phyloP scores from a whole-genome alignment of 371 early-diverging fungal species.

The Saksenaea vasiformis region DNA sequence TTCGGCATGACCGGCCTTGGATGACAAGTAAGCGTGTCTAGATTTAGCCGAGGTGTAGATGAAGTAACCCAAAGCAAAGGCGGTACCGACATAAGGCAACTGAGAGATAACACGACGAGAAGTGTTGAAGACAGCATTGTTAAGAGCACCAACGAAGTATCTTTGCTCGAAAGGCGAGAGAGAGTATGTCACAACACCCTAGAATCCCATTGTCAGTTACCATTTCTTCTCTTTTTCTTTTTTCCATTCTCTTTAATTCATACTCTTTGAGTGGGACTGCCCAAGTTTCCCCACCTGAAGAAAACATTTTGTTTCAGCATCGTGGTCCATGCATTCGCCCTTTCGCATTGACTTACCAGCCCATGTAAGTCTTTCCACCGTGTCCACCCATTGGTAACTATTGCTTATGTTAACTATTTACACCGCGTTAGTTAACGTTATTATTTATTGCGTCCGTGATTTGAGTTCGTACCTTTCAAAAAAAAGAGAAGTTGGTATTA shows the following conservation, averaged over 20 bases:
- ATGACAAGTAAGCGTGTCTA: constrained; percentile 66
- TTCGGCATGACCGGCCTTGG: constrained; percentile 73
- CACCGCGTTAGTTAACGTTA: not conserved
- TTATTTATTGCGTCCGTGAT: no score
- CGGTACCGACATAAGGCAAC: constrained; percentile 73
- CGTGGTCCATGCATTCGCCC: not conserved
- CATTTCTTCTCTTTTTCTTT: not conserved
- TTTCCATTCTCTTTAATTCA: constrained; percentile 4
- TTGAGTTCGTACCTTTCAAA: not conserved
- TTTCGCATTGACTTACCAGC: constrained; percentile 33
- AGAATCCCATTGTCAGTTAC: constrained; percentile 12
- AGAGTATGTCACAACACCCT: constrained; percentile 73
- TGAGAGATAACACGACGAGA: constrained; percentile 74
- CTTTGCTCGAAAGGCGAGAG: constrained; percentile 82
- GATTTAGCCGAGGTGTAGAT: constrained; percentile 64
- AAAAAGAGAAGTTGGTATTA: not conserved
- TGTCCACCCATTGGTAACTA: constrained; percentile 37
- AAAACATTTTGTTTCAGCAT: constrained; percentile 2
- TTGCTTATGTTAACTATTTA: not conserved
- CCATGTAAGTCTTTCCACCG: constrained; percentile 43
- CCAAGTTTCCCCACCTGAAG: constrained; percentile 75
- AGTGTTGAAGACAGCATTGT: constrained; percentile 78
- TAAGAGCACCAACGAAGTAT: constrained; percentile 73
- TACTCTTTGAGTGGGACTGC: constrained; percentile 70
- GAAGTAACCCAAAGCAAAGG: constrained; percentile 63